Base-by-base conservation (phyloP, 2,329 filamentous ascomycete species). In the Fusarium heterosporum region DNA sequence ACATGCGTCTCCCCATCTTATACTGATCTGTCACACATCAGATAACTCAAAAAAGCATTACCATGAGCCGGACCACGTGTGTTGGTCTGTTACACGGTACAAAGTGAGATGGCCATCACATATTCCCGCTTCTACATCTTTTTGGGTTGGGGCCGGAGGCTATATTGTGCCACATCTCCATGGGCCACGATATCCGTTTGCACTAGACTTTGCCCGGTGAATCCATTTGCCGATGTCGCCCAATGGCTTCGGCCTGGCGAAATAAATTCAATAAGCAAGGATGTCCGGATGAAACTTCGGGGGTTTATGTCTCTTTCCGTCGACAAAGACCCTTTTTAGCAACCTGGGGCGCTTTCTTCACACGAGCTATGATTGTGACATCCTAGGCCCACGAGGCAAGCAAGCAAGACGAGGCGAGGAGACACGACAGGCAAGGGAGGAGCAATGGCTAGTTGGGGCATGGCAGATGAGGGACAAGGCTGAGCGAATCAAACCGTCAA, bases 381-480 rank as follows among this genome's bases (percentile, higher is more conserved):
- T 56, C 68, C 64, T 64, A 49, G 52, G 58, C 63, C 68, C 70
- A 73, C 70, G 68, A 72, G 70, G 70, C 58, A 61, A 55, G 53
- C 53, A 52, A 52, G 56, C 55, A 66, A 61, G 66, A 47, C 59
- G 66, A 71, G 68, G 68, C 62, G 50, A 69, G 55, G 52, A 58
- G 56, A 61, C 39, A 57, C 51, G 34, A 64, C 42, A 68, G 60
- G 68, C 59, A 61, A 56, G 47, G 51, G 60, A 63, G 60, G 55
- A 43, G 55, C 47, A 41, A 58, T 49, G 55, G 30, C 46, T 47
- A 56, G 64, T 59, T 38, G 34, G 46, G 57, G 48, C 51, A 60
- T 61, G 55, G 41, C 41, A 60, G 36, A 40, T 46, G 55, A 69
- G 26, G 52, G 54, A 61, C 70, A 66, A 72, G 70, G 70, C 70